Percentiles rank a stretch among this genome's conserved stretches.
Evolutionary conservation across 2,329 filamentous ascomycete genomes (phyloP).

Genomic region (Cercospora nicotianae): DNA sequence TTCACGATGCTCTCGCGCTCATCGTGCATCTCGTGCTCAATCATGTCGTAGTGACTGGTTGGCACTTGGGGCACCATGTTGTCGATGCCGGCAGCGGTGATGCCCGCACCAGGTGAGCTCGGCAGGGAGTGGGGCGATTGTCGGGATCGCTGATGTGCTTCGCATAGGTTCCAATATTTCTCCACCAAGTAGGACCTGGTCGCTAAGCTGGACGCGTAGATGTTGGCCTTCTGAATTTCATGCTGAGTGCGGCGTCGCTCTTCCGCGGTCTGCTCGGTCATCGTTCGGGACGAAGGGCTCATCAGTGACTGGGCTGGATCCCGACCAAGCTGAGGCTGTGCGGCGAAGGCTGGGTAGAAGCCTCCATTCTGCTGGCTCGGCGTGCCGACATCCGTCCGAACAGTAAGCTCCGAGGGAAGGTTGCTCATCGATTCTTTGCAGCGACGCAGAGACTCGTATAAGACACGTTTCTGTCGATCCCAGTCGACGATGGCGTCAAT

Average conservation of each 20-base stretch:
- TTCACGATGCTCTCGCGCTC: constrained; percentile 82
- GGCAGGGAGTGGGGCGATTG: constrained; percentile 43
- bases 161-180: constrained; percentile 76
- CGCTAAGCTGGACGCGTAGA: constrained; percentile 76
- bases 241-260: constrained; percentile 61
- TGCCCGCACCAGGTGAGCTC: constrained; percentile 37
- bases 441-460: constrained; percentile 68
- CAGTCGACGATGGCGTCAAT: constrained; percentile 73
- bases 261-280: constrained; percentile 39
- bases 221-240: constrained; percentile 90
- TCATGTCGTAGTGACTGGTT: constrained; percentile 44
- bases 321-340: constrained; percentile 27
- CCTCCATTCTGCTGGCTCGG: constrained; percentile 28
- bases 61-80: constrained; percentile 36
- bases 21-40: constrained; percentile 65
- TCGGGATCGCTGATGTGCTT: constrained; percentile 53
- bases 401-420: constrained; percentile 67
- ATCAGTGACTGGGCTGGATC: constrained; percentile 34
- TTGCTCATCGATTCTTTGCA: constrained; percentile 69
- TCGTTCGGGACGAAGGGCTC: constrained; percentile 37
- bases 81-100: constrained; percentile 42
- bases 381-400: constrained; percentile 49
- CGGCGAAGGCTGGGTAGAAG: constrained; percentile 29
- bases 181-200: constrained; percentile 84
- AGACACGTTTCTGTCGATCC: constrained; percentile 71